A percentile compares a stretch with the other conserved stretches of the same genome.
Conservation (phyloP, 345 rosid genomes). For the Eucalyptus fibrosa region DNA sequence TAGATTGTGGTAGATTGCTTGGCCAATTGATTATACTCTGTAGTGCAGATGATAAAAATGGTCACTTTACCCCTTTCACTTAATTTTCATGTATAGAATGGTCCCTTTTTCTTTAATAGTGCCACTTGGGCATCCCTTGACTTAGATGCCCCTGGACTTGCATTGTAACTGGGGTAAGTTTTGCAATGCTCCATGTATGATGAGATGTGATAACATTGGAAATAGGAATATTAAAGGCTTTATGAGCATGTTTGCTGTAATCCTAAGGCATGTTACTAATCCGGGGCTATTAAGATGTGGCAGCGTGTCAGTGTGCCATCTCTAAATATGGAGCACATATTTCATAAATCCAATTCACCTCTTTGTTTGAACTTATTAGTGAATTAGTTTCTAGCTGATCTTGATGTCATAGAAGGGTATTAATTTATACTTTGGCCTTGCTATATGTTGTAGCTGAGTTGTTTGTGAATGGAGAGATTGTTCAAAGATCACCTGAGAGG, state of each 20-base stretch:
- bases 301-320: neutral
- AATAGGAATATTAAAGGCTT: neutral
- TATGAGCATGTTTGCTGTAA: neutral
- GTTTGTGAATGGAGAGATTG: slow-evolving; percentile 91
- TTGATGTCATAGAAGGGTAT: neutral
- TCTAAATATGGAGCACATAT: neutral
- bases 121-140: neutral
- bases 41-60: neutral
- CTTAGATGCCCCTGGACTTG: neutral
- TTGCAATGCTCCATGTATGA: neutral
- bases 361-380: neutral
- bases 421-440: neutral
- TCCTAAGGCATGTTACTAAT: neutral
- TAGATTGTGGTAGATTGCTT: neutral
- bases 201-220: neutral
- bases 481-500: slow-evolving; percentile 88
- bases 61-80: neutral
- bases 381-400: neutral
- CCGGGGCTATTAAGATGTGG: neutral
- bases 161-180: neutral
- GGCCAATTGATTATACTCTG: neutral
- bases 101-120: neutral
- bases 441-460: slow-evolving; percentile 58
- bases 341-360: neutral
- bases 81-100: neutral